These are phyloP conservation scores for Flaveria trinervia DNA, from an alignment of 129 eudicot genomes.

Conservation along the genomic window DNA sequence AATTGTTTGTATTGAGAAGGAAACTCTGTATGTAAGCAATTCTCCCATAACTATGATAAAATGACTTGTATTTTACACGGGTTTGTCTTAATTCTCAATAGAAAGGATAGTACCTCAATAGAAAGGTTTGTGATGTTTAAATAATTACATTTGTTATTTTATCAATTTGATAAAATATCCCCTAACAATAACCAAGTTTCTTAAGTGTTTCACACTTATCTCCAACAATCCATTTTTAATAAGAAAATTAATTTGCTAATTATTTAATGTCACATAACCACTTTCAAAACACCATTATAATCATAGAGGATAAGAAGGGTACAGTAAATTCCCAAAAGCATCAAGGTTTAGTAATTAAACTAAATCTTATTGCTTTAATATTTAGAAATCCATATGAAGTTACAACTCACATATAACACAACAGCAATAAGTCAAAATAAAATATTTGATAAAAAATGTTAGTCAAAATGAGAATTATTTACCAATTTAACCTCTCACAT, in stretches of 20 bases:
- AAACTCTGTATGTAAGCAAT: background rate
- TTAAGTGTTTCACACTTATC: background rate
- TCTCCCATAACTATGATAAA: background rate
- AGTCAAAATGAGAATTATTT: slow-evolving; percentile 32
- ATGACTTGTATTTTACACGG: background rate
- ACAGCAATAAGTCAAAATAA: slow-evolving; percentile 38
- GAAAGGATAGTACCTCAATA: background rate
- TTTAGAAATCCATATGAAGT: background rate
- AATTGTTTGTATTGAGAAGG: background rate
- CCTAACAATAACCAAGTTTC: too few species aligned
- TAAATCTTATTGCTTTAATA: slow-evolving; percentile 10
- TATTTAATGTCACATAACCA: background rate
- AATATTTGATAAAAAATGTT: slow-evolving; percentile 9
- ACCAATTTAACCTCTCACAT: slow-evolving; percentile 37
- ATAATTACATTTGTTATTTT: too few species aligned
- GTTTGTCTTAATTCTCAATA: background rate
- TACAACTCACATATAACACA: slow-evolving; percentile 41
- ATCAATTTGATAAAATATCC: background rate
- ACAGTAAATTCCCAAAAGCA: background rate
- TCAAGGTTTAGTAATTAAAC: background rate
- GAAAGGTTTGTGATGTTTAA: too few species aligned
- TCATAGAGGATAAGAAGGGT: too few species aligned
- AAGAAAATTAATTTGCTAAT: background rate
- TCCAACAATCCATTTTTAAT: background rate
- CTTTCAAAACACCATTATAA: background rate